These are phyloP conservation scores for Strobilomyces dryophilus DNA, from an alignment of 768 basidiomycete species.

Conservation along the genomic window DNA sequence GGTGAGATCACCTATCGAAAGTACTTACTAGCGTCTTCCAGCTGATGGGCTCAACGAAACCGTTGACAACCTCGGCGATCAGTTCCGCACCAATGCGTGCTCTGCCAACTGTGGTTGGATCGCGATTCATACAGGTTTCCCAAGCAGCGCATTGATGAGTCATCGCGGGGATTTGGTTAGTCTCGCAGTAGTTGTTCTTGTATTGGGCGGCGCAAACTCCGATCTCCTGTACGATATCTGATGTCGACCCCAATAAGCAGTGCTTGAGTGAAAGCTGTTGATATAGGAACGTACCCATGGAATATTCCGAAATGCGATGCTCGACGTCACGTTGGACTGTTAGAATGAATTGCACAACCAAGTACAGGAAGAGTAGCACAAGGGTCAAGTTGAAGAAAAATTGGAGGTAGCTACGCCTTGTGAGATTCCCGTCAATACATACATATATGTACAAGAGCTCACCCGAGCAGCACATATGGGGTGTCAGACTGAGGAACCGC, in stretches of 20 bases:
- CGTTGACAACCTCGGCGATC: constrained; percentile 93
- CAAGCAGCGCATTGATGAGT: constrained; percentile 79
- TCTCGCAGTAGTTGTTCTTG: constrained; percentile 78
- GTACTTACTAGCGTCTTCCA: constrained; percentile 89
- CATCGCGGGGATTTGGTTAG: constrained; percentile 82
- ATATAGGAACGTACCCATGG: constrained; percentile 56
- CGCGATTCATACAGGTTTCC: constrained; percentile 94
- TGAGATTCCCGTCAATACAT: constrained; percentile 16
- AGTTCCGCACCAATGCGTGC: constrained; percentile 91
- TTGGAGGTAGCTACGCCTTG: constrained; percentile 70
- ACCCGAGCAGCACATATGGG: constrained; percentile 88
- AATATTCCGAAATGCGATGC: constrained; percentile 82
- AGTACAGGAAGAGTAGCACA: constrained; percentile 77
- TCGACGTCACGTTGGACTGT: constrained; percentile 90
- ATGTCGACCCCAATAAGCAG: constrained; percentile 15
- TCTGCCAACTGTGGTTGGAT: constrained; percentile 84
- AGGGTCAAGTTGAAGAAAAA: constrained; percentile 91
- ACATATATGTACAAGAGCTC: constrained; percentile 23
- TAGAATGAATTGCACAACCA: constrained; percentile 80
- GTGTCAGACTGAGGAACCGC: constrained; percentile 53
- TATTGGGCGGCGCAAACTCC: constrained; percentile 77
- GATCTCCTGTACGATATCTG: constrained; percentile 92
- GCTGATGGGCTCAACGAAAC: constrained; percentile 95
- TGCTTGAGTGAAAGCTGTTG: constrained; percentile 11
- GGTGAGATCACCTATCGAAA: constrained; percentile 12